Percentiles rank a stretch among this genome's conserved stretches.
Evolutionary conservation across 441 rosid genomes (phyloP).

Genomic region (Raphanus hybrid): DNA sequence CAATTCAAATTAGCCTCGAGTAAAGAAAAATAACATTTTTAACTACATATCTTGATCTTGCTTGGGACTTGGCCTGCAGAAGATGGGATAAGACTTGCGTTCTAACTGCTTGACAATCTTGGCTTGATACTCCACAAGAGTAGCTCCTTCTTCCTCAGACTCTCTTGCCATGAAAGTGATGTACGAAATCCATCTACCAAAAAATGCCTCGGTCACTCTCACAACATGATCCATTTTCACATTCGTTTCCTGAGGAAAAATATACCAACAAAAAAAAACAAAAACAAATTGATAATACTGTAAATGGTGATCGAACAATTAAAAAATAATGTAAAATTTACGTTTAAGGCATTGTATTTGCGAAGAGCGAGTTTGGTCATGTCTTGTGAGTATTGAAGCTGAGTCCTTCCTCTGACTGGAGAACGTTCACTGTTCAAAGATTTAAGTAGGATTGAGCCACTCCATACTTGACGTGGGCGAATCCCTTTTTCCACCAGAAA

Average conservation of each 20-base stretch:
- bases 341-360: neutral
- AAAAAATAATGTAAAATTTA: neutral
- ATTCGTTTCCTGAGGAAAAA: neutral
- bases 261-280: neutral
- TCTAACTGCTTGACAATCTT: neutral
- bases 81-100: neutral
- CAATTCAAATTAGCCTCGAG: neutral
- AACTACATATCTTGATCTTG: neutral
- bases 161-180: neutral
- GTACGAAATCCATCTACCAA: neutral
- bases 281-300: neutral
- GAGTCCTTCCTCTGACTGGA: neutral
- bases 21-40: neutral
- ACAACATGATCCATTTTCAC: neutral
- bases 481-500: neutral
- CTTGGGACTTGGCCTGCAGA: constrained; percentile 5
- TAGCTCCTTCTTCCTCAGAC: neutral
- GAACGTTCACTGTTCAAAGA: neutral
- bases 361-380: neutral
- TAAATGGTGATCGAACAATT: neutral
- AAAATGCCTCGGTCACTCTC: neutral
- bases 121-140: constrained; percentile 1
- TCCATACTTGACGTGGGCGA: neutral
- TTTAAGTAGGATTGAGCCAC: neutral
- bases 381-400: neutral